Percentiles rank a stretch among this genome's conserved stretches.
Conservation (phyloP, 2,329 filamentous ascomycete genomes). For the Phaeophleospora eucalypticola region DNA sequence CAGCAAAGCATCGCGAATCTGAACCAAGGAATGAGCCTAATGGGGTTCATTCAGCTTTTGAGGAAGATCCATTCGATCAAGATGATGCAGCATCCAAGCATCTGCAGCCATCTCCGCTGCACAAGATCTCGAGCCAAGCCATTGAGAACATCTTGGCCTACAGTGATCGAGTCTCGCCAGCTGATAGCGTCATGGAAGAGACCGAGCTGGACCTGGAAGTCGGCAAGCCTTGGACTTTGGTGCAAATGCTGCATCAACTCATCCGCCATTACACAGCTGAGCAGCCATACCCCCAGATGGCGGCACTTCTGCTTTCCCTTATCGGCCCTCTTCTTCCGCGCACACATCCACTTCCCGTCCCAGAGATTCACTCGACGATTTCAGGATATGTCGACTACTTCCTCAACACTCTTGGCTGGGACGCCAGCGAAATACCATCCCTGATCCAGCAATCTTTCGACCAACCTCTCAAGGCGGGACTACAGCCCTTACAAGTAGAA, state of each 20-base stretch:
- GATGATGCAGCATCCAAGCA: background rate
- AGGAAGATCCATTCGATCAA: background rate
- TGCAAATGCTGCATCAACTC: constrained; percentile 41
- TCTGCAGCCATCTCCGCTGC: background rate
- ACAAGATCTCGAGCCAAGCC: constrained; percentile 6
- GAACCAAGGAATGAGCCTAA: background rate
- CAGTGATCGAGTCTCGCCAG: constrained; percentile 4
- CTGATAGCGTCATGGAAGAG: constrained; percentile 10
- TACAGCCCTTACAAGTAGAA: constrained; percentile 52
- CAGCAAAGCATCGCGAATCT: background rate
- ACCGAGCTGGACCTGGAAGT: constrained; percentile 26
- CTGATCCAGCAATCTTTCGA: constrained; percentile 39
- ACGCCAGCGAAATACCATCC: constrained; percentile 33
- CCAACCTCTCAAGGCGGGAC: constrained; percentile 40
- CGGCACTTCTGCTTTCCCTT: constrained; percentile 45
- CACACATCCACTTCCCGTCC: constrained; percentile 34
- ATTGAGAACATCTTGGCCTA: constrained; percentile 7
- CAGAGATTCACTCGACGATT: constrained; percentile 33
- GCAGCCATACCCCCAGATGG: constrained; percentile 45
- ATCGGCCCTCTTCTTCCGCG: constrained; percentile 44
- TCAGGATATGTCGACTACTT: constrained; percentile 40
- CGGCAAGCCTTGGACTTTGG: constrained; percentile 36
- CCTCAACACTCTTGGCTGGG: constrained; percentile 31
- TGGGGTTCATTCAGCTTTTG: background rate
- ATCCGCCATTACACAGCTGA: constrained; percentile 40